Evolutionary conservation across 2,329 filamentous ascomycete species (phyloP).

Genomic region (Pleochaeta shiraiana): DNA sequence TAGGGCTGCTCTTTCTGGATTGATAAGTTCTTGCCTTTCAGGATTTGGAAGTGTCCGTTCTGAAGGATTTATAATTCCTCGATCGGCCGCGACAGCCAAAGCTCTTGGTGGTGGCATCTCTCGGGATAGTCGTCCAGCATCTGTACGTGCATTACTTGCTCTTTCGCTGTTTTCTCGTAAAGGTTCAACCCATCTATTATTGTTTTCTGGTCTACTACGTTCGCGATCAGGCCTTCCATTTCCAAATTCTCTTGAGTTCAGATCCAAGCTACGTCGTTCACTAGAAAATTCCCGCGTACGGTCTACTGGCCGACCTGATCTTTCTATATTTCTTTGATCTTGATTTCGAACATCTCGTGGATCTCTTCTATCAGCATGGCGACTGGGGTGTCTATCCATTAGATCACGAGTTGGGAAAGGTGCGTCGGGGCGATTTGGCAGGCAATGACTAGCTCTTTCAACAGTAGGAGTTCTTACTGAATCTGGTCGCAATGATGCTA

Average conservation of each 20-base stretch:
- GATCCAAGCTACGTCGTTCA: slow-evolving; percentile 14
- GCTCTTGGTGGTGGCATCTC: slow-evolving; percentile 17
- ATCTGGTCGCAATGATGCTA: slow-evolving; percentile 12
- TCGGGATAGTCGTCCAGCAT: slow-evolving; percentile 15
- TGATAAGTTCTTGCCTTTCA: slow-evolving; percentile 17
- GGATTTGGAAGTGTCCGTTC: slow-evolving; percentile 13
- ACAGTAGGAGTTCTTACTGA: slow-evolving; percentile 8
- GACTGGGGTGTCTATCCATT: slow-evolving; percentile 14
- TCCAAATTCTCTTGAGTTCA: slow-evolving; percentile 15
- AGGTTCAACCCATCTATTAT: slow-evolving; percentile 15
- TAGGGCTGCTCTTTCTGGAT: slow-evolving; percentile 18
- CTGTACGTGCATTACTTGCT: slow-evolving; percentile 11
- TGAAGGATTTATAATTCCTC: slow-evolving; percentile 9
- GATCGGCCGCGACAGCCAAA: slow-evolving; percentile 10
- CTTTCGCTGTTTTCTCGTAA: slow-evolving; percentile 15
- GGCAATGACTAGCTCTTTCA: slow-evolving; percentile 12
- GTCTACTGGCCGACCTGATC: slow-evolving; percentile 14
- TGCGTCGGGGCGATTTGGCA: slow-evolving; percentile 18
- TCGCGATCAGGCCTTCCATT: slow-evolving; percentile 12
- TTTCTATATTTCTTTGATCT: slow-evolving; percentile 12
- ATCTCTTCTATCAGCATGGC: slow-evolving; percentile 17
- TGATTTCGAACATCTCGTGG: slow-evolving; percentile 10
- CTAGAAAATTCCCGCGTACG: slow-evolving; percentile 15
- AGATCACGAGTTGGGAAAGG: slow-evolving; percentile 15
- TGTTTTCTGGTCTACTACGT: slow-evolving; percentile 13